Base-by-base conservation (phyloP, 805 yeast genomes). In the Candida multigemmis region DNA sequence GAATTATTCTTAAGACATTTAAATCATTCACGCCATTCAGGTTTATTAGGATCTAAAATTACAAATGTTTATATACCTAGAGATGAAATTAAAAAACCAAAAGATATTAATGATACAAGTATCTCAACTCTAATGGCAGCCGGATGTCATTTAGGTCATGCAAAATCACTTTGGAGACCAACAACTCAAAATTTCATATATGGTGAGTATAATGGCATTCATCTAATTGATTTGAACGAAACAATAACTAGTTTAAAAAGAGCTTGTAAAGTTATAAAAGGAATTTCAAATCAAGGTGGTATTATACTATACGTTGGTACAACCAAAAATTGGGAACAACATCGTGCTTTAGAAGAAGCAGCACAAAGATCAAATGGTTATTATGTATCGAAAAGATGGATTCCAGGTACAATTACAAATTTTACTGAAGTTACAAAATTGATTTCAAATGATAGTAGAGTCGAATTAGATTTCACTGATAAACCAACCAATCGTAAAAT, bases 131-230 rank as follows among this genome's bases (percentile, higher is more conserved):
- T 91, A 28, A 51, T 89, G 53, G 89, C 96, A 3, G 84, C 96
- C 0, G 96, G 96, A 27, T 89, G 89, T 24, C 98, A 91, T 53
- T 61, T 91, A 40, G 98, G 98, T 16, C 96, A 89, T 42, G 70
- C 94, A n/a, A 78, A 74, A 19, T 63, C 79, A 3, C 61, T 78
- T 35, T 80, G 77, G 73, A 74, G 93, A 41, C 75, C 86, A 7
- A 68, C 80, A 15, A 83, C 87, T 27, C 89, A 86, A 53, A 87
- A 93, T 7, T 91, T 67, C 50, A 69, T 89, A 23, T 79, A 79
- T 46, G 98, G 97, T 30, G 79, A 71, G 37, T 85, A 91, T 44
- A 77, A 84, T 34, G 95, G 86, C n/a, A 68, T 91, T 31, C 94
- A 86, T 51, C 72, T 91, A 27, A 87, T 91, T 40, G 95, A 89